phyloP scores from a whole-genome alignment of 2,329 filamentous ascomycete species.

The Trichoderma sp. region DNA sequence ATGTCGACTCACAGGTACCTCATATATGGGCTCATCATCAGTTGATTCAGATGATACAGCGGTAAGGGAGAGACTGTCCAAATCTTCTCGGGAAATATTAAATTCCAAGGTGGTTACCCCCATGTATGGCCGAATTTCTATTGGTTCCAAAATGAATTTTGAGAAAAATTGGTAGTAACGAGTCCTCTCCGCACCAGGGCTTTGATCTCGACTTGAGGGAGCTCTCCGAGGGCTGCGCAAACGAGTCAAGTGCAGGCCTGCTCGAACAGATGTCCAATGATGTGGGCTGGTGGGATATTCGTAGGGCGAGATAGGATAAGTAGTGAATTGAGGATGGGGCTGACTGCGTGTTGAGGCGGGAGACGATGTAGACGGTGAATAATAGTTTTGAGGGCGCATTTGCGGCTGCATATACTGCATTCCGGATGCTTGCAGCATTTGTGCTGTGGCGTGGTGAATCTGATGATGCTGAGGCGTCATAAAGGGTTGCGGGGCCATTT shows the following conservation, averaged over 20 bases:
- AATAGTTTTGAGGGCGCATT: not conserved
- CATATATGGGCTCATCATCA: slow-evolving; percentile 28
- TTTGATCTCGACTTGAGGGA: slow-evolving; percentile 23
- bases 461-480: not conserved
- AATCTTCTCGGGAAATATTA: slow-evolving; percentile 38
- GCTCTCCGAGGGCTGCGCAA: slow-evolving; percentile 49
- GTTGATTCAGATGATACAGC: slow-evolving; percentile 24
- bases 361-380: not conserved
- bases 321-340: not conserved
- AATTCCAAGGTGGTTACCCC: slow-evolving; percentile 49
- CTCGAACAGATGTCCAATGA: slow-evolving; percentile 42
- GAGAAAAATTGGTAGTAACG: slow-evolving; percentile 59
- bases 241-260: slow-evolving; percentile 47
- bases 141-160: slow-evolving; percentile 49
- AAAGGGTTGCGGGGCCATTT: not conserved
- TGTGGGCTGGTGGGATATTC: slow-evolving; percentile 44
- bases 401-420: not conserved
- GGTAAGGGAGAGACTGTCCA: slow-evolving; percentile 37
- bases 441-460: not conserved
- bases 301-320: slow-evolving; percentile 12
- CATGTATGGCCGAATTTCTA: slow-evolving; percentile 35
- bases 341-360: not conserved
- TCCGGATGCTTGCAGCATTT: not conserved
- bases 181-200: slow-evolving; percentile 24
- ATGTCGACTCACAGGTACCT: slow-evolving; percentile 39